phyloP scores from a whole-genome alignment of 352 stramenopile species.

The Globisporangium abappressorium region DNA sequence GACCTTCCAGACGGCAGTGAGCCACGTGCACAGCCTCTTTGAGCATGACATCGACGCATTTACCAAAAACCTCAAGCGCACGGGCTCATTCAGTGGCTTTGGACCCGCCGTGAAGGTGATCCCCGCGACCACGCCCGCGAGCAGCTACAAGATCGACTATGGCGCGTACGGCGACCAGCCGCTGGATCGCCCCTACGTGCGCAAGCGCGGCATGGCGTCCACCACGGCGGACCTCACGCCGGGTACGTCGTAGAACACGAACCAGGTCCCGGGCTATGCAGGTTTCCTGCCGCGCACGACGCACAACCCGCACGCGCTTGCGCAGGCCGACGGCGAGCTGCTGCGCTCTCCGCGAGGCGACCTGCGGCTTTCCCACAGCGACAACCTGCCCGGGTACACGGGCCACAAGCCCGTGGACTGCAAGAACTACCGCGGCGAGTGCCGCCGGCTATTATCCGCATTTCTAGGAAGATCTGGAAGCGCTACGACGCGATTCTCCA shows the following conservation, averaged over 20 bases:
- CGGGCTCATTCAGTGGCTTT: slow-evolving; percentile 15
- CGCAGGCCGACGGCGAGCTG: slow-evolving; percentile 48
- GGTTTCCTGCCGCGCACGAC: slow-evolving; percentile 63
- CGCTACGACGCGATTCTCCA: background rate
- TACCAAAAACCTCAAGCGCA: slow-evolving; percentile 18
- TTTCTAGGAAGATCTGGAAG: slow-evolving; percentile 25
- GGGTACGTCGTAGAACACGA: slow-evolving; percentile 67
- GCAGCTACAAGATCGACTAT: slow-evolving; percentile 70
- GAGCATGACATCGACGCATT: slow-evolving; percentile 31
- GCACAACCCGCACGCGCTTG: slow-evolving; percentile 56
- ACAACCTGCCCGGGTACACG: slow-evolving; percentile 84
- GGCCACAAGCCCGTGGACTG: slow-evolving; percentile 76
- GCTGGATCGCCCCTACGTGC: slow-evolving; percentile 63
- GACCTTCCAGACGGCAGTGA: slow-evolving; percentile 35
- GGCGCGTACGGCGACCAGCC: slow-evolving; percentile 65
- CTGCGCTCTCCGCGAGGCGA: slow-evolving; percentile 34
- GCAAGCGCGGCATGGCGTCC: slow-evolving; percentile 74
- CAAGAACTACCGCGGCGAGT: slow-evolving; percentile 78
- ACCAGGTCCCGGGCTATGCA: slow-evolving; percentile 78
- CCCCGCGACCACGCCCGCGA: slow-evolving; percentile 55
- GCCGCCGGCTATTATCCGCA: slow-evolving; percentile 63
- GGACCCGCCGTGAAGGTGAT: slow-evolving; percentile 34
- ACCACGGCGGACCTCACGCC: slow-evolving; percentile 71
- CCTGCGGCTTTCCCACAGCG: slow-evolving; percentile 72
- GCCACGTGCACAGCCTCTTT: slow-evolving; percentile 42